A percentile compares a stretch with the other conserved stretches of the same genome.
Conservation (phyloP, 371 early-diverging fungal genomes). For the Lichtheimia corymbifera region DNA sequence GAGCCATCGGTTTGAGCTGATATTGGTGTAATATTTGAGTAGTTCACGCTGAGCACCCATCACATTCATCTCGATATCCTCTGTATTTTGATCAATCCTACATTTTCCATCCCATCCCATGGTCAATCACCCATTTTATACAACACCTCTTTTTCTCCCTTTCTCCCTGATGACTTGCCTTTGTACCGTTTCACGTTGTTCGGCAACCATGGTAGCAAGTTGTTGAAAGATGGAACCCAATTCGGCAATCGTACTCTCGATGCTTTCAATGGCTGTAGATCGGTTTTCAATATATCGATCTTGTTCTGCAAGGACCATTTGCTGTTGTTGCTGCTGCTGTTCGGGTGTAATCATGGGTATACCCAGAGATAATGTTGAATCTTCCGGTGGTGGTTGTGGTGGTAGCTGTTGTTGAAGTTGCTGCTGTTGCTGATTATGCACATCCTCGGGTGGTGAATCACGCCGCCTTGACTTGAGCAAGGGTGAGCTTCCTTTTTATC, state of each 20-base stretch:
- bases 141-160: not conserved
- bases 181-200: slow-evolving; percentile 94
- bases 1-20: slow-evolving; percentile 94
- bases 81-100: slow-evolving; percentile 94
- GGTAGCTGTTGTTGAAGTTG: slow-evolving; percentile 26
- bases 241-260: slow-evolving; percentile 96
- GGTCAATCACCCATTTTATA: not conserved
- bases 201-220: slow-evolving; percentile 90
- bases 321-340: slow-evolving; percentile 66
- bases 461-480: slow-evolving; percentile 53
- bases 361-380: slow-evolving; percentile 46
- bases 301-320: slow-evolving; percentile 52
- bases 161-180: slow-evolving; percentile 52
- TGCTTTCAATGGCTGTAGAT: slow-evolving; percentile 88
- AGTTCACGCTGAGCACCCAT: slow-evolving; percentile 90
- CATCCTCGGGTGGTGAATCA: slow-evolving; percentile 37
- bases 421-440: slow-evolving; percentile 36
- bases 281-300: slow-evolving; percentile 83
- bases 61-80: slow-evolving; percentile 91
- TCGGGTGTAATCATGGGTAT: slow-evolving; percentile 53
- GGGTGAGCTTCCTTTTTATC: slow-evolving; percentile 56
- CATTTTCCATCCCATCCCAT: not conserved
- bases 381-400: slow-evolving; percentile 24
- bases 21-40: slow-evolving; percentile 84
- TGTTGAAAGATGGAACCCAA: slow-evolving; percentile 96